These are phyloP conservation scores for Candida boleticola DNA, from an alignment of 805 yeast species.

Conservation along the genomic window DNA sequence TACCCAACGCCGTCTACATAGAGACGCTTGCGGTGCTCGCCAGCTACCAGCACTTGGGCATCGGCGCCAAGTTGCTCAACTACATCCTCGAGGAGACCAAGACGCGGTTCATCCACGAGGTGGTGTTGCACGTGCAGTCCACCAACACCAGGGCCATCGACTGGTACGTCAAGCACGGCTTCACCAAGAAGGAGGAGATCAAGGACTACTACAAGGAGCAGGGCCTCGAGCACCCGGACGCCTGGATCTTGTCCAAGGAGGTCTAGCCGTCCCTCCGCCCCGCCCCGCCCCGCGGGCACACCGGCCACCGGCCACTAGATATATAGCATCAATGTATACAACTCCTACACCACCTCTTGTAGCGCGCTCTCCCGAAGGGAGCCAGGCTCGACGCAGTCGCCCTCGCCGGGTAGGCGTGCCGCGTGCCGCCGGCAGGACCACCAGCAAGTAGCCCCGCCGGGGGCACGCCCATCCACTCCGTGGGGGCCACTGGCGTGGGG, in stretches of 20 bases:
- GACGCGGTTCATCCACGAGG: conserved; percentile 49
- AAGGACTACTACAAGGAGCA: conserved; percentile 49
- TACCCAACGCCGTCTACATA: conserved; percentile 58
- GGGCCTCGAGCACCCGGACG: conserved; percentile 48
- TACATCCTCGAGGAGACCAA: conserved; percentile 58
- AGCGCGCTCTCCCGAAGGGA: neutral
- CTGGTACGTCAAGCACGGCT: conserved; percentile 56
- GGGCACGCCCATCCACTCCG: neutral
- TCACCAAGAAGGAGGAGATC: conserved; percentile 32
- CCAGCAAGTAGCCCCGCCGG: too few relatives aligned
- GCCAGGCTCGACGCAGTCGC: too few relatives aligned
- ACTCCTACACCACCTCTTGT: too few relatives aligned
- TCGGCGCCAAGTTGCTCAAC: conserved; percentile 59
- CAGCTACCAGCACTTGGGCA: conserved; percentile 58
- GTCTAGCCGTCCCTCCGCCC: too few relatives aligned
- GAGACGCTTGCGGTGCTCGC: conserved; percentile 67
- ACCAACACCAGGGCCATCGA: conserved; percentile 39
- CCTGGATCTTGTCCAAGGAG: conserved; percentile 34
- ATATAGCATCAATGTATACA: too few relatives aligned
- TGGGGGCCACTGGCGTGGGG: too few relatives aligned
- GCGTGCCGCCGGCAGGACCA: neutral
- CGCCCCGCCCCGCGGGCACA: too few relatives aligned
- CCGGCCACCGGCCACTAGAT: too few relatives aligned
- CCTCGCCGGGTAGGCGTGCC: neutral
- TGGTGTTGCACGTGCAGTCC: conserved; percentile 53